Evolutionary conservation across 805 yeast species (phyloP), one percentile per base, ranked within the genome.

Genomic region (Candida boleticola): DNA sequence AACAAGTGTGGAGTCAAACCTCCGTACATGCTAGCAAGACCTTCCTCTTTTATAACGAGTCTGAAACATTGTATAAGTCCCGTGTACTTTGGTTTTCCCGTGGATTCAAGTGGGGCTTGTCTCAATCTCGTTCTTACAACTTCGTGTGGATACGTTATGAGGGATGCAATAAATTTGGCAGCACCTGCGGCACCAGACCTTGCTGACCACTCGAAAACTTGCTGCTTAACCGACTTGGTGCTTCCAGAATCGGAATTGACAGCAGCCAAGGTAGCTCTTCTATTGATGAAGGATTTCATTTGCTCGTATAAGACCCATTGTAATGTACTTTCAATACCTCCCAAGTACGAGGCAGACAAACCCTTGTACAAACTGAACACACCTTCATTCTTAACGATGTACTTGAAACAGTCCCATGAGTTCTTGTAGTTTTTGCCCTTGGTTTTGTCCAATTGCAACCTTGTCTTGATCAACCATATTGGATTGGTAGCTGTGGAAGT

Each of bases 231-330:
- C 40, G 68, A 68, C 44, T 60, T 67, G 45, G 74, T 75, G 34
- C 54, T 51, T 14, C 70, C 71, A 7, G 68, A 68, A 4, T 48
- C 46, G 16, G 41, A 41, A 40, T 64, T 71, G 17, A 58, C 42
- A 30, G 61, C 61, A 19, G 69, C 52, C 11, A 33, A 10, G 5
- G 16, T 6, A 1, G 80, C 65, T 56, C 82, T 73, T 51, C 68
- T 72, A 49, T 67, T 64, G 36, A 93, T 85, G 29, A 85, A 59
- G 19, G 70, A 54, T 60, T 85, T 88, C 97, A 93, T 90, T 61
- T 89, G 96, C 64, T 93, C 99, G 58, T 93, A 93, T 32, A 93
- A 73, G 19, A 93, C 86, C 99, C 99, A 93, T 63, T 93, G 99
- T 42, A 93, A 65, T 1, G 97, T 88, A 36, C 95, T 83, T 67